phyloP scores from a whole-genome alignment of 1,284 basidiomycete species.

The Amylostereum chailletii region DNA sequence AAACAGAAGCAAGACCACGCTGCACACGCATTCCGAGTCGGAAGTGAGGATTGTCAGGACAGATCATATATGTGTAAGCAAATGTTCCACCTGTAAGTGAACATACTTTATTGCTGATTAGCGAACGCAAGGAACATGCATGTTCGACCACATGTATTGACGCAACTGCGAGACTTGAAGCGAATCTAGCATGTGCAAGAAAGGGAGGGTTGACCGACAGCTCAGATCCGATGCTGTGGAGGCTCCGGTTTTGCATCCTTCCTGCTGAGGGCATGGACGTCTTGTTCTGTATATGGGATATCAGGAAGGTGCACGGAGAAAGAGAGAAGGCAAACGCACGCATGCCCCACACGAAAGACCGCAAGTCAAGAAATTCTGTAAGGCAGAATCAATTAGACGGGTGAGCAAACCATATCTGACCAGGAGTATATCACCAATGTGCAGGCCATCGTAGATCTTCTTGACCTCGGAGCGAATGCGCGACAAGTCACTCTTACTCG shows the following conservation, averaged over 20 bases:
- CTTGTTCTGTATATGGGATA: constrained; percentile 51
- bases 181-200: background rate
- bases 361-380: constrained; percentile 68
- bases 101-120: too few species aligned
- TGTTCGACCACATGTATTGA: too few species aligned
- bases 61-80: too few species aligned
- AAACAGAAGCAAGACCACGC: too few species aligned
- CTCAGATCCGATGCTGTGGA: constrained; percentile 7
- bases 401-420: background rate
- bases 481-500: constrained; percentile 73
- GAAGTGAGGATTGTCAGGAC: too few species aligned
- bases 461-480: constrained; percentile 74
- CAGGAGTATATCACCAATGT: constrained; percentile 47
- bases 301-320: constrained; percentile 2
- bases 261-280: constrained; percentile 65
- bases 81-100: too few species aligned
- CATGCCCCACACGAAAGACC: constrained; percentile 76
- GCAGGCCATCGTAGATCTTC: constrained; percentile 76
- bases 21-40: too few species aligned
- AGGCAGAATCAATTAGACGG: constrained; percentile 1
- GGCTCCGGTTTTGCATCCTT: constrained; percentile 35
- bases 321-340: constrained; percentile 42
- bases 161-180: too few species aligned
- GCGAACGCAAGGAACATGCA: too few species aligned
- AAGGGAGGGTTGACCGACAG: background rate